Conservation (phyloP, 257 asterid genomes). For the Agastache rugosa region DNA sequence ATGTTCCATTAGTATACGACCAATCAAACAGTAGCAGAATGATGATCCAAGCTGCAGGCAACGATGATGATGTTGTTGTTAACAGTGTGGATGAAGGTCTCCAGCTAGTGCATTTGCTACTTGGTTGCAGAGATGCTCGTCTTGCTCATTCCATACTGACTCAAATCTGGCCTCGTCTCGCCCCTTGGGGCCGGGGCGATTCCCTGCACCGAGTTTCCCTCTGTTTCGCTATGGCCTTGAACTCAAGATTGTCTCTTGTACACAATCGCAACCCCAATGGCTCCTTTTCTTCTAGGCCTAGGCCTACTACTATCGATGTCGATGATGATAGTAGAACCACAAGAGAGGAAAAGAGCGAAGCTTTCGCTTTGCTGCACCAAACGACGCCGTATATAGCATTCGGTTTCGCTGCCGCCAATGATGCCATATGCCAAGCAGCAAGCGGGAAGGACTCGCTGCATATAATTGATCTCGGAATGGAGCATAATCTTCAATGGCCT, state of each 20-base stretch:
- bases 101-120: conserved; percentile 59
- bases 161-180: conserved; percentile 52
- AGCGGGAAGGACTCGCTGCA: conserved; percentile 48
- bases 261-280: conserved; percentile 50
- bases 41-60: conserved; percentile 25
- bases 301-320: no score
- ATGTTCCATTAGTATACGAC: not conserved
- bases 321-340: not conserved
- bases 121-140: conserved; percentile 59
- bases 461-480: conserved; percentile 62
- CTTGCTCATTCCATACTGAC: conserved; percentile 53
- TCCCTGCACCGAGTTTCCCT: conserved; percentile 61
- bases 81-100: conserved; percentile 56
- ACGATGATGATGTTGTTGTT: not conserved
- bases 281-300: conserved; percentile 4
- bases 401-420: conserved; percentile 65
- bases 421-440: conserved; percentile 55
- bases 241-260: conserved; percentile 45
- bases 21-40: not conserved
- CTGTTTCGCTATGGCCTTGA: conserved; percentile 58
- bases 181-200: conserved; percentile 61
- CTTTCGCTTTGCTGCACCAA: conserved; percentile 49
- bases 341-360: conserved; percentile 46
- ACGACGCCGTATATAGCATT: conserved; percentile 60
- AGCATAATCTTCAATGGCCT: conserved; percentile 63